phyloP scores from a whole-genome alignment of 805 yeast species.

The Lachancea nothofagi region DNA sequence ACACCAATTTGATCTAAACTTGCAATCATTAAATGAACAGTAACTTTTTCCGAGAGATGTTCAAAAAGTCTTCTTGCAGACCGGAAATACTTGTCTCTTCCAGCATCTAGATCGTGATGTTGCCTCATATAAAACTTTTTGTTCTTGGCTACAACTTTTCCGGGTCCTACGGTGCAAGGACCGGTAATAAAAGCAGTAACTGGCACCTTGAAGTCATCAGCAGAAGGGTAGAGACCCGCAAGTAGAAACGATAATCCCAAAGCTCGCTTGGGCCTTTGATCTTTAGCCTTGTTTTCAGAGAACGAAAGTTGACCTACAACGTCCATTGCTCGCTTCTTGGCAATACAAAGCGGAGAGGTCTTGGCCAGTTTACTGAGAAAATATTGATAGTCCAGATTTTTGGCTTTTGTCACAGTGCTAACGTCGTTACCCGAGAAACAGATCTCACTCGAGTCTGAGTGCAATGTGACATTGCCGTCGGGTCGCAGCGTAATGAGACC shows the following conservation, averaged over 20 bases:
- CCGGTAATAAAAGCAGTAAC: conserved; percentile 18
- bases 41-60: conserved; percentile 3
- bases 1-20: conserved; percentile 22
- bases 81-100: conserved; percentile 11
- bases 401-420: background rate
- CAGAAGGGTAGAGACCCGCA: conserved; percentile 8
- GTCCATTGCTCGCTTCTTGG: background rate
- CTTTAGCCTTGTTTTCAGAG: background rate
- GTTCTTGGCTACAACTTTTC: conserved; percentile 18
- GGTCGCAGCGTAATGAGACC: conserved; percentile 3
- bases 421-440: conserved; percentile 2
- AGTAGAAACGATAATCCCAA: conserved; percentile 20
- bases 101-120: conserved; percentile 14
- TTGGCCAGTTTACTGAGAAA: conserved; percentile 1
- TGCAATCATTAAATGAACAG: conserved; percentile 13
- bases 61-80: conserved; percentile 13
- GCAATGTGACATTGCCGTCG: background rate
- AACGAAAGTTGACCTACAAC: background rate
- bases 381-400: background rate
- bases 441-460: background rate
- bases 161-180: conserved; percentile 24
- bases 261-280: conserved; percentile 15
- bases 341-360: background rate
- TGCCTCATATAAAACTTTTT: conserved; percentile 17
- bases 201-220: background rate